Conservation (phyloP, 495 filamentous ascomycete species). For the Clohesyomyces aquaticus region DNA sequence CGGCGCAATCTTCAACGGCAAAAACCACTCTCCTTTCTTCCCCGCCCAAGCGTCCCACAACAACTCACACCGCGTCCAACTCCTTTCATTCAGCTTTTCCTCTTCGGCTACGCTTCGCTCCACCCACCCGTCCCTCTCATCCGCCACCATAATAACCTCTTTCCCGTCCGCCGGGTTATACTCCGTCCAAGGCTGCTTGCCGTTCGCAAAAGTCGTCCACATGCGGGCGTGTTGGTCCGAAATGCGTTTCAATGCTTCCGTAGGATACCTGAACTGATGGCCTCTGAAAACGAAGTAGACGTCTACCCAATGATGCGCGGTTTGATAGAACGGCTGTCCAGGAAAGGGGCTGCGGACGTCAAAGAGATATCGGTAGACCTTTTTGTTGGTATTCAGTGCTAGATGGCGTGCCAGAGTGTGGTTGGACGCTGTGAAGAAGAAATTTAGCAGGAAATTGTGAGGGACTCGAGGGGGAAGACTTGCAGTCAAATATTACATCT, state of each 20-base stretch:
- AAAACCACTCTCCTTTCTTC: conserved; percentile 3
- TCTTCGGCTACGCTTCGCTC: conserved; percentile 19
- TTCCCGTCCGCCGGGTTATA: conserved; percentile 5
- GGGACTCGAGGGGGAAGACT: no score
- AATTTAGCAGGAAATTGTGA: not conserved
- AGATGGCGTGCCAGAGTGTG: conserved; percentile 15
- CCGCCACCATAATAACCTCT: conserved; percentile 20
- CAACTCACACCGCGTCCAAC: conserved; percentile 13
- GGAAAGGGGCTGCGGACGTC: conserved; percentile 29
- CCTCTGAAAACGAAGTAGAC: conserved; percentile 30
- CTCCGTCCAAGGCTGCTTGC: conserved; percentile 27
- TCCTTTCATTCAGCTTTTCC: conserved; percentile 15
- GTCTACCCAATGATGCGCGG: conserved; percentile 32
- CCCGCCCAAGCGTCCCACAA: conserved; percentile 17
- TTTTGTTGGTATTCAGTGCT: conserved; percentile 6
- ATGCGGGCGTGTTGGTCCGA: conserved; percentile 26
- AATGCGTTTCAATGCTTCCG: conserved; percentile 10
- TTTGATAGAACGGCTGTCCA: conserved; percentile 6
- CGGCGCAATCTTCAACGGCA: conserved; percentile 11
- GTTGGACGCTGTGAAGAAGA: conserved; percentile 3
- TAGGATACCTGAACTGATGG: conserved; percentile 16
- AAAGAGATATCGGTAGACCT: conserved; percentile 30
- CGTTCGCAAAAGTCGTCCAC: conserved; percentile 24
- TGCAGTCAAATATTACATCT: conserved; percentile 23
- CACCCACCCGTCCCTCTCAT: conserved; percentile 25